Conservation (phyloP, 2,329 filamentous ascomycete genomes). For the Colletotrichum sp. region DNA sequence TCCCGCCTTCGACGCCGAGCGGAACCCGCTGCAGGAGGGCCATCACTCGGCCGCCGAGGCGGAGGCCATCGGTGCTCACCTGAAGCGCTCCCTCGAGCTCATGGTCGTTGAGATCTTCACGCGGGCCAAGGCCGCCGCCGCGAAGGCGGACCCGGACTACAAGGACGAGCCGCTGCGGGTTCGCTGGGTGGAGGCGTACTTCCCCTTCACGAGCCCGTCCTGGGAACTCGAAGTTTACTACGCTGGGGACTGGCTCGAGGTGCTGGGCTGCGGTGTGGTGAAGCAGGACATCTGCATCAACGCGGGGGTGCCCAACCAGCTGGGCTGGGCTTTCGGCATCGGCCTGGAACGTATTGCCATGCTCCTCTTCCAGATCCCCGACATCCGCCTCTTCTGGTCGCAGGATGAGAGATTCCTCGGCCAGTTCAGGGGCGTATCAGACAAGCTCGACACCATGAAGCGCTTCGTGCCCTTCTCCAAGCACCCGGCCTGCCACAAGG, state of each 20-base stretch:
- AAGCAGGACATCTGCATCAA: constrained; percentile 81
- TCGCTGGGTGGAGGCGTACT: constrained; percentile 96
- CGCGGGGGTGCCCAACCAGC: constrained; percentile 73
- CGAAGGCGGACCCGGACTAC: constrained; percentile 52
- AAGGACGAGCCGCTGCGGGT: constrained; percentile 78
- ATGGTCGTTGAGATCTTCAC: constrained; percentile 91
- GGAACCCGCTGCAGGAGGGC: constrained; percentile 80
- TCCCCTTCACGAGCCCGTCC: constrained; percentile 93
- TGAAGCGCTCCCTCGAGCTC: constrained; percentile 87
- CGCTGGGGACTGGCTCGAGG: constrained; percentile 93
- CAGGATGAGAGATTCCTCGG: constrained; percentile 81
- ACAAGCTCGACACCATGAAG: constrained; percentile 50
- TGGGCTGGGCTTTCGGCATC: constrained; percentile 96
- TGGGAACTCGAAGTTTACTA: constrained; percentile 98
- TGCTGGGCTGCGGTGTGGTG: constrained; percentile 90
- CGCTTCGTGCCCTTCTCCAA: constrained; percentile 90
- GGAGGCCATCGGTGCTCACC: constrained; percentile 80
- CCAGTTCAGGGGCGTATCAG: constrained; percentile 75
- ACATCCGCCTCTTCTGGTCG: constrained; percentile 97
- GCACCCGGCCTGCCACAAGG: constrained; percentile 86
- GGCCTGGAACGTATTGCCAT: constrained; percentile 96
- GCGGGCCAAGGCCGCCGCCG: constrained; percentile 71
- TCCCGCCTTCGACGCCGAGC: constrained; percentile 74
- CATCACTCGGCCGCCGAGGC: constrained; percentile 79
- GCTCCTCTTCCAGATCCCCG: constrained; percentile 94